Conservation (phyloP, 2,329 filamentous ascomycete genomes). For the Sclerotinia spermophila region DNA sequence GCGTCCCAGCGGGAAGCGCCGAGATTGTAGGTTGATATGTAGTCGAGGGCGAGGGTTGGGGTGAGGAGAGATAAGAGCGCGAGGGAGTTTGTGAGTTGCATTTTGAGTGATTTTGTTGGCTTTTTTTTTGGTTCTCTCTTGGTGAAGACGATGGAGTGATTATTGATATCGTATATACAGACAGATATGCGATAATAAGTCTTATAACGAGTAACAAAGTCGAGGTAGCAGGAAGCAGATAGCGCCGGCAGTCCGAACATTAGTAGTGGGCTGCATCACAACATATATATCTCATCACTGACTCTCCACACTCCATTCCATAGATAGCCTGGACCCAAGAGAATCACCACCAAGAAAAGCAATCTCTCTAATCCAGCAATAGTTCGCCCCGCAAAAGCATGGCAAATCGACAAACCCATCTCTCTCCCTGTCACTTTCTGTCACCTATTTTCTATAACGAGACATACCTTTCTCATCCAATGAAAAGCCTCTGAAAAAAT, state of each 20-base stretch:
- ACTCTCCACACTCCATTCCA: background rate
- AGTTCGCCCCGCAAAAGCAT: background rate
- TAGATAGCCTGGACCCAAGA: background rate
- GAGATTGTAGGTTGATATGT: slow-evolving; percentile 4
- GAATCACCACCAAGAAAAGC: background rate
- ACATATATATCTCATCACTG: slow-evolving; percentile 5
- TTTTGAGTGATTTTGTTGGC: background rate
- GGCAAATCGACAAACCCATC: background rate
- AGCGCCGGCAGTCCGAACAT: background rate
- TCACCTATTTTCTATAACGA: background rate
- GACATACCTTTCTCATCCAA: background rate
- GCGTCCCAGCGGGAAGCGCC: slow-evolving; percentile 2
- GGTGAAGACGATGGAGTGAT: background rate
- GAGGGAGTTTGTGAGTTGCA: background rate
- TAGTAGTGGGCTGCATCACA: background rate
- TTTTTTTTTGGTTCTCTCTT: background rate
- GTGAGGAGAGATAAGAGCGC: background rate
- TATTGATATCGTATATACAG: background rate
- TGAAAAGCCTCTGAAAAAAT: background rate
- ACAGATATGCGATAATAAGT: background rate
- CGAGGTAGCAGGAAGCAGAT: background rate
- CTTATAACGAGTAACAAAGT: background rate
- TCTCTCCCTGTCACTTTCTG: background rate
- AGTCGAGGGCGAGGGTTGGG: slow-evolving; percentile 4
- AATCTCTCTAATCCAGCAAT: background rate